phyloP scores from a whole-genome alignment of 2,329 filamentous ascomycete genomes.

The Diplodia mutila region DNA sequence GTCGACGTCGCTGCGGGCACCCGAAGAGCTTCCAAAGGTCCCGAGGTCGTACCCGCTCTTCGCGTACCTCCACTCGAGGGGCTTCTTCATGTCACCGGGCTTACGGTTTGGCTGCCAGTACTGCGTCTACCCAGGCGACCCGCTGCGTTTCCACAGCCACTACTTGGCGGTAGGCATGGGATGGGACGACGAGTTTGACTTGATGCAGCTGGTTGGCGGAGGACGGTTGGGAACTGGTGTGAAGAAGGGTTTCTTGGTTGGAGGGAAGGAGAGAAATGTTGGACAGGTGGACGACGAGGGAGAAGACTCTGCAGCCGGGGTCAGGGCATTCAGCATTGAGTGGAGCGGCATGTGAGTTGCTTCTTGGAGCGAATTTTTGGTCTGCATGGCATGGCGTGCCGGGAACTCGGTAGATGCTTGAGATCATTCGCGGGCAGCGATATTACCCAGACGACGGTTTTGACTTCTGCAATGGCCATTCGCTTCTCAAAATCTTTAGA shows the following conservation, averaged over 20 bases:
- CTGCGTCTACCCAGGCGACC: slow-evolving; percentile 93
- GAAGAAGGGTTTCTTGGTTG: slow-evolving; percentile 92
- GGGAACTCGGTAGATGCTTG: background rate
- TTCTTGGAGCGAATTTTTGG: background rate
- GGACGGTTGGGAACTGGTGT: slow-evolving; percentile 90
- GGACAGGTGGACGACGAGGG: slow-evolving; percentile 27
- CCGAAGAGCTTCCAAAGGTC: slow-evolving; percentile 39
- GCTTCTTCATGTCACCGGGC: slow-evolving; percentile 89
- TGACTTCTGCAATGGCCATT: background rate
- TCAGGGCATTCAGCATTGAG: slow-evolving; percentile 25
- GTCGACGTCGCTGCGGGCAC: slow-evolving; percentile 27
- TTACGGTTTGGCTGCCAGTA: slow-evolving; percentile 94
- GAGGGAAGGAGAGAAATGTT: slow-evolving; percentile 60
- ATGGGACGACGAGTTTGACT: slow-evolving; percentile 85
- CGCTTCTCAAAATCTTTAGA: background rate
- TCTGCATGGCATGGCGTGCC: background rate
- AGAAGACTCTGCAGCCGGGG: background rate
- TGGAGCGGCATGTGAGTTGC: slow-evolving; percentile 24
- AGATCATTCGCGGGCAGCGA: background rate
- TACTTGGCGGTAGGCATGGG: slow-evolving; percentile 81
- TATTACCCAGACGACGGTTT: background rate
- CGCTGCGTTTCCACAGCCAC: slow-evolving; percentile 92
- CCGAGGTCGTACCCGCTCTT: slow-evolving; percentile 70
- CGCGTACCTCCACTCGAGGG: slow-evolving; percentile 73
- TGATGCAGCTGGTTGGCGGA: slow-evolving; percentile 83